These are phyloP conservation scores for Septoria linicola DNA, from an alignment of 2,329 filamentous ascomycete species.

Conservation along the genomic window DNA sequence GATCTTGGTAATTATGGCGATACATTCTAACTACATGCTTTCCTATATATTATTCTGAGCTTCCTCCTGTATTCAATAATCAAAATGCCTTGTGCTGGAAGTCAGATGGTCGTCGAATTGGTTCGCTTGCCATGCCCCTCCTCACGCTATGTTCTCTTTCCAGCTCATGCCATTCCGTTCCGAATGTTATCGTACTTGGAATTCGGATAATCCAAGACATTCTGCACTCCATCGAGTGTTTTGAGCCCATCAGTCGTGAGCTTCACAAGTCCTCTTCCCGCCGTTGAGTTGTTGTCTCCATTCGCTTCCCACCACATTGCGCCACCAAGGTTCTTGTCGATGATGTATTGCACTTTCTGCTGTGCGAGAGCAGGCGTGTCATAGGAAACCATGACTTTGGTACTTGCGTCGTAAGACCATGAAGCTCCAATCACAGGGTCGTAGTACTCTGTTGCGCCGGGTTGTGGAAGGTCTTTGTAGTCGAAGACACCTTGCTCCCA, in stretches of 20 bases:
- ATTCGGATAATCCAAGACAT: constrained; percentile 53
- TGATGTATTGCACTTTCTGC: constrained; percentile 71
- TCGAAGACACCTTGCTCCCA: constrained; percentile 88
- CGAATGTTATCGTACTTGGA: constrained; percentile 56
- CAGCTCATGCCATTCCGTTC: constrained; percentile 38
- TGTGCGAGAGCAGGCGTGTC: constrained; percentile 65
- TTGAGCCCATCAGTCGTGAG: constrained; percentile 42
- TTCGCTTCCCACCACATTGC: constrained; percentile 97
- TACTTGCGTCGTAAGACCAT: constrained; percentile 69
- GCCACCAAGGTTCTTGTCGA: constrained; percentile 68
- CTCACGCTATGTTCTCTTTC: not conserved
- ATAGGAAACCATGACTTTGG: constrained; percentile 72
- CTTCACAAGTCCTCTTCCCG: constrained; percentile 59
- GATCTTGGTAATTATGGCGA: no score
- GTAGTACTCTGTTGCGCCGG: constrained; percentile 62
- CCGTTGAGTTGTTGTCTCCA: constrained; percentile 55
- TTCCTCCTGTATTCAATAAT: no score
- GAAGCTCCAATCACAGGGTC: constrained; percentile 68
- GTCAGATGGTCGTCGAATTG: no score
- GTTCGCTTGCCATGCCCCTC: no score
- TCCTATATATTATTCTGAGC: no score
- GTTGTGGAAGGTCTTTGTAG: constrained; percentile 74
- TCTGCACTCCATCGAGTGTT: constrained; percentile 49
- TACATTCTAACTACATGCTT: no score
- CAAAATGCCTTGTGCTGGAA: no score